A percentile compares a stretch with the other conserved stretches of the same genome.
These are phyloP conservation scores for Choiromyces venosus DNA, from an alignment of 495 filamentous ascomycete genomes.

Conservation along the genomic window DNA sequence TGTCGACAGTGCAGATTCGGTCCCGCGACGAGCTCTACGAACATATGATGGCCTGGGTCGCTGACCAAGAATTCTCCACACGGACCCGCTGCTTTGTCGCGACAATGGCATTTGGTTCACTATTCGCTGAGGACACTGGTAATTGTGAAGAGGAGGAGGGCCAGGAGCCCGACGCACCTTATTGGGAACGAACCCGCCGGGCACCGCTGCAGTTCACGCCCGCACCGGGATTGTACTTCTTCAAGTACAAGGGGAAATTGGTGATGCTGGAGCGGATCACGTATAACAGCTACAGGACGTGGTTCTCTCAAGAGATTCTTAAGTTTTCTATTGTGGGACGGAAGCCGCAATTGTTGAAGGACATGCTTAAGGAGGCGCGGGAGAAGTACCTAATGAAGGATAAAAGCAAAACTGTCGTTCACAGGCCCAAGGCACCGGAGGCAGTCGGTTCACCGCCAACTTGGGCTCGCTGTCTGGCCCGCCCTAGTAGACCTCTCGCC, in stretches of 20 bases:
- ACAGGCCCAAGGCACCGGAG: conserved; percentile 29
- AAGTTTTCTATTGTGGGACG: conserved; percentile 31
- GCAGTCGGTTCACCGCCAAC: conserved; percentile 27
- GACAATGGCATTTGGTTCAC: conserved; percentile 27
- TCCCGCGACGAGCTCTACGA: conserved; percentile 33
- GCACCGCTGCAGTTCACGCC: conserved; percentile 34
- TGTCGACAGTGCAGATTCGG: conserved; percentile 33
- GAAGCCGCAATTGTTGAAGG: conserved; percentile 22
- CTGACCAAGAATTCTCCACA: conserved; percentile 25
- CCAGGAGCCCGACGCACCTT: conserved; percentile 7
- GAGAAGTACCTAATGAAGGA: conserved; percentile 27
- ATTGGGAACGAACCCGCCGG: conserved; percentile 24
- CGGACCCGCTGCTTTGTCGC: conserved; percentile 30
- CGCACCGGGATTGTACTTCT: conserved; percentile 25
- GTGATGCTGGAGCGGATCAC: conserved; percentile 23
- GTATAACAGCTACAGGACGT: conserved; percentile 26
- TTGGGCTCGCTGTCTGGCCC: conserved; percentile 36
- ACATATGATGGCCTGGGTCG: conserved; percentile 33
- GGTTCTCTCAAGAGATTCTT: conserved; percentile 33
- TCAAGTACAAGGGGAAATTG: conserved; percentile 22
- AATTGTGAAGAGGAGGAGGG: conserved; percentile 18
- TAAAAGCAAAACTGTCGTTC: conserved; percentile 33
- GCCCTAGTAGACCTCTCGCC: conserved; percentile 69
- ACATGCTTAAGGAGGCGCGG: conserved; percentile 28
- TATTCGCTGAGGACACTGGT: conserved; percentile 22